Evolutionary conservation across 2,329 filamentous ascomycete genomes (phyloP), one percentile per base, ranked within the genome.

Genomic region (Rhynchosporium graminicola): DNA sequence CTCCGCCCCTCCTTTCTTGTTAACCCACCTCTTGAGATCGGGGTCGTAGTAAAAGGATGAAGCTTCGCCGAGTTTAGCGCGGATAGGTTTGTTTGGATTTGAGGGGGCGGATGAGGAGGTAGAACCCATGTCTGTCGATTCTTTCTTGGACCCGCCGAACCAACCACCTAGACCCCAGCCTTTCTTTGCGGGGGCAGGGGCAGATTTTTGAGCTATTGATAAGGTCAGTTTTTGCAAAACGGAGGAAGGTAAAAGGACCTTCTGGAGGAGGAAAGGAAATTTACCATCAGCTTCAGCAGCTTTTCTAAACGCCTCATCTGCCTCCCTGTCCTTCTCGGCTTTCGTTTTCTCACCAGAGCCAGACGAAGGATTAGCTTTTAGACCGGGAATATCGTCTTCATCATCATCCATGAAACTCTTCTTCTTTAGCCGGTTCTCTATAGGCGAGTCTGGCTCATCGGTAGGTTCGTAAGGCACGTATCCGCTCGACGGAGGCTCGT

Each of bases 1-100:
- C 60, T 89, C 87, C 7, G 85, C 83, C 13, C 79, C 79, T 10
- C 86, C 86, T 74, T 97, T 97, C 80, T 97, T 97, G 80, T 99
- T 98, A 74, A 99, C 83, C 96, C 96, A 99, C 74, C 95, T 92
- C 80, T 96, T 96, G 58, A 97, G 83, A n/a, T 97, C 91, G 2
- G 92, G 90, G 73, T 99, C 95, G 72, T 95, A 99, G 69, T 94
- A 89, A 76, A 99, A 97, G 51, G 87, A 92, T 75, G 87, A 97
- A 73, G 95, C 87, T 76, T 99, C 96, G 65, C 94, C 96, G 8
- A 99, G 84, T 73, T 99, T 99, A 65, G 96, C 95, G 70, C 86
- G 87, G 75, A 97, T 91, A n/a, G 93, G 86, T 33, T 88, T 88
- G 73, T 81, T 82, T 4, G 80, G 75, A n/a, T 77, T 74, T 36